Evolutionary conservation across 345 rosid genomes (phyloP).

Genomic region (Populus simonii): DNA sequence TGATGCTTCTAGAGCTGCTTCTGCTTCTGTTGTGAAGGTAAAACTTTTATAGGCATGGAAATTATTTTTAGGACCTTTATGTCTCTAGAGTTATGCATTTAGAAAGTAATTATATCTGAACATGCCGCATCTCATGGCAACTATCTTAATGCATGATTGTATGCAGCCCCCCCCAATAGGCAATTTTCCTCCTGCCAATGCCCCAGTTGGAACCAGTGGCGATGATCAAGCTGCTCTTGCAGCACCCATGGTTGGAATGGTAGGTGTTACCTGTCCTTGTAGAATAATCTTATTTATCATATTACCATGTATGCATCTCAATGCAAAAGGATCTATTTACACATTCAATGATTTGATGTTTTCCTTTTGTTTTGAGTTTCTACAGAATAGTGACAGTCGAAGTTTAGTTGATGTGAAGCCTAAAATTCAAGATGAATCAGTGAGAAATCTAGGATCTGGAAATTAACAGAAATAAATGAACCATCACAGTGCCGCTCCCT

Average conservation of each 20-base stretch:
- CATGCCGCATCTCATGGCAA: background rate
- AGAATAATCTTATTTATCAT: background rate
- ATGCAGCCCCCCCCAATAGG: constrained; percentile 46
- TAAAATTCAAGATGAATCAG: constrained; percentile 53
- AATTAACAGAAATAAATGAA: constrained; percentile 71
- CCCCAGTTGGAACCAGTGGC: constrained; percentile 49
- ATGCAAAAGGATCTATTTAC: background rate
- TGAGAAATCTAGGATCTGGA: constrained; percentile 66
- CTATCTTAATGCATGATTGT: constrained; percentile 15
- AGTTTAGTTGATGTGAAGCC: constrained; percentile 61
- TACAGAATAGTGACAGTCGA: constrained; percentile 52
- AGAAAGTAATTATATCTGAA: background rate
- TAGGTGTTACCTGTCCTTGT: constrained; percentile 20
- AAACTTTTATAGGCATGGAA: background rate
- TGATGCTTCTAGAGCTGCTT: constrained; percentile 74
- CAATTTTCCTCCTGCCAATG: constrained; percentile 48
- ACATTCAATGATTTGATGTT: background rate
- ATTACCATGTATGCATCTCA: background rate
- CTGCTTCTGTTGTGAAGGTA: constrained; percentile 66
- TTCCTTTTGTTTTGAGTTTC: constrained; percentile 20
- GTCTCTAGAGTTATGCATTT: background rate
- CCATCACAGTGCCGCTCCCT: constrained; percentile 64
- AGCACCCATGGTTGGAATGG: constrained; percentile 58
- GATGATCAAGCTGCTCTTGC: constrained; percentile 50
- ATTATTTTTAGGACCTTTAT: background rate